Conservation (phyloP, 768 basidiomycete species). For the Trametes villosa region DNA sequence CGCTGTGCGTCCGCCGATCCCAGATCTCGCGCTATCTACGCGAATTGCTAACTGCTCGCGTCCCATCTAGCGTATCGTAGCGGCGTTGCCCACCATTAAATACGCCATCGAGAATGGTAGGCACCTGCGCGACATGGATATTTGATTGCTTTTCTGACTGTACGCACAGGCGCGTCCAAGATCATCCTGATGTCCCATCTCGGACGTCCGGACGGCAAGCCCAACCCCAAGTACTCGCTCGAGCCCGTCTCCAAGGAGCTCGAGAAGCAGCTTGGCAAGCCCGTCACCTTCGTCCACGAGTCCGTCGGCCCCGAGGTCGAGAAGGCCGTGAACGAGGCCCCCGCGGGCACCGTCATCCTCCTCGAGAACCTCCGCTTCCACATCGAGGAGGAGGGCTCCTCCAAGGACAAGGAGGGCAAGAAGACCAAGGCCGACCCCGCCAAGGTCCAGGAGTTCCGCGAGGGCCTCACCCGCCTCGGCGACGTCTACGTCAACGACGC, state of each 20-base stretch:
- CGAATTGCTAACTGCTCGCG: constrained; percentile 2
- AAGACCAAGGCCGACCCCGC: constrained; percentile 93
- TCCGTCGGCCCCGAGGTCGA: constrained; percentile 89
- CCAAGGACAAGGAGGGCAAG: constrained; percentile 90
- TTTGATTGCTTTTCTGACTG: constrained; percentile 6
- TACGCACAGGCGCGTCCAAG: constrained; percentile 65
- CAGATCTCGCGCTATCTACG: constrained; percentile 16
- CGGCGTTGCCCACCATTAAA: constrained; percentile 93
- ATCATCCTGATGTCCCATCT: constrained; percentile 98
- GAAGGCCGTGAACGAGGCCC: constrained; percentile 68
- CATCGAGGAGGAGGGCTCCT: constrained; percentile 95
- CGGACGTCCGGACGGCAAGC: constrained; percentile 94
- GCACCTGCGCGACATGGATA: constrained; percentile 6
- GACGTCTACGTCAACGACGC: constrained; percentile 99
- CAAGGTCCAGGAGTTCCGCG: constrained; percentile 81
- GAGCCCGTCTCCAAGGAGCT: constrained; percentile 85
- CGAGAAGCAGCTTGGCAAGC: constrained; percentile 67
- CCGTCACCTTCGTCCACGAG: constrained; percentile 82
- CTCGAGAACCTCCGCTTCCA: constrained; percentile 99
- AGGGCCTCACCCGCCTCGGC: constrained; percentile 86
- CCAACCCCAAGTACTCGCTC: constrained; percentile 87
- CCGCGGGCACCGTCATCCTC: constrained; percentile 76
- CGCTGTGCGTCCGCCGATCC: constrained; percentile 68
- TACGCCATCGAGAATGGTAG: constrained; percentile 87
- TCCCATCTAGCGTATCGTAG: constrained; percentile 83